A percentile compares a stretch with the other conserved stretches of the same genome.
Evolutionary conservation across 164 flowering plant genomes (phyloP).

Genomic region (Sextonia rubra): DNA sequence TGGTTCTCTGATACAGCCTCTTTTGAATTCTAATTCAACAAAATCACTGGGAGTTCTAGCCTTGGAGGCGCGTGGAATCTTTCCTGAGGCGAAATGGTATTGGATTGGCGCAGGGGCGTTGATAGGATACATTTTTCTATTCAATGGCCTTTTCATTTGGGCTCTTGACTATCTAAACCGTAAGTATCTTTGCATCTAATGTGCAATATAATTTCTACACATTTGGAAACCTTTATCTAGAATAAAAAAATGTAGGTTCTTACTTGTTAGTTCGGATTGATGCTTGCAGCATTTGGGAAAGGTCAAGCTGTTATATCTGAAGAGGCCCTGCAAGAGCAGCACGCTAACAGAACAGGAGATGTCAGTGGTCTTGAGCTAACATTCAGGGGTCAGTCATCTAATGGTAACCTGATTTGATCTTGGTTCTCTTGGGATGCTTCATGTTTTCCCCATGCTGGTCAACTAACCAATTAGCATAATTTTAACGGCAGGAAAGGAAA

Average conservation of each 20-base stretch:
- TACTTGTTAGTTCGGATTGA: background rate
- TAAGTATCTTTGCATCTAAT: constrained; percentile 9
- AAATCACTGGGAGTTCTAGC: constrained; percentile 14
- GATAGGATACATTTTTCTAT: constrained; percentile 16
- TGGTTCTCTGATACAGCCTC: background rate
- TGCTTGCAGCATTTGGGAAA: constrained; percentile 9
- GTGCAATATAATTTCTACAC: too few species aligned
- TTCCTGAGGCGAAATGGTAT: constrained; percentile 20
- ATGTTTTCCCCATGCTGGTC: background rate
- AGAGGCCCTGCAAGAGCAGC: constrained; percentile 16
- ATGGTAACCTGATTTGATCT: background rate
- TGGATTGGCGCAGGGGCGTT: constrained; percentile 27
- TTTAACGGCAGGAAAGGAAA: background rate
- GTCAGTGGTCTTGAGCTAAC: constrained; percentile 1
- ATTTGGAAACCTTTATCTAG: too few species aligned
- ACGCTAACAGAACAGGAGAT: constrained; percentile 15
- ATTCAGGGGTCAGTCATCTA: constrained; percentile 8
- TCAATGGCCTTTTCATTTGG: constrained; percentile 13
- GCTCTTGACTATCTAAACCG: constrained; percentile 23
- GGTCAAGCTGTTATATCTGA: constrained; percentile 15
- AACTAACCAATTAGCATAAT: background rate
- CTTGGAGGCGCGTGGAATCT: constrained; percentile 20
- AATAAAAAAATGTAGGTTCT: too few species aligned
- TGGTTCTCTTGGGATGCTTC: background rate
- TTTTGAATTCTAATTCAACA: constrained; percentile 1